phyloP scores from a whole-genome alignment of 1,284 basidiomycete genomes.

The Ganoderma lingzhi region DNA sequence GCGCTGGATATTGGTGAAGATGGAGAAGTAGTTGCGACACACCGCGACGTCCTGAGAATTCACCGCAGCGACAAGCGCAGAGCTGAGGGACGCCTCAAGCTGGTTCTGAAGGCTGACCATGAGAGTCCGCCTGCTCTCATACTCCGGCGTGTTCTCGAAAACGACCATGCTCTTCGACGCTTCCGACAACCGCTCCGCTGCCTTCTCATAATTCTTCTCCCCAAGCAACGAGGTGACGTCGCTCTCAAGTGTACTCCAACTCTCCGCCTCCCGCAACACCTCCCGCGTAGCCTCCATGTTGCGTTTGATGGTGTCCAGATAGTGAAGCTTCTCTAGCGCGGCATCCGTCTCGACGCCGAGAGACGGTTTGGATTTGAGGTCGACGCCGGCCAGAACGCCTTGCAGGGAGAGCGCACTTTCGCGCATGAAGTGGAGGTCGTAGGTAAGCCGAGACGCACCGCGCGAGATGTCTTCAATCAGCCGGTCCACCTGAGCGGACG shows the following conservation, averaged over 20 bases:
- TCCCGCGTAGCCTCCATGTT: constrained; percentile 89
- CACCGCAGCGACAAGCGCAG: constrained; percentile 86
- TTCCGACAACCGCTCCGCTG: constrained; percentile 88
- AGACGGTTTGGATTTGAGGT: constrained; percentile 56
- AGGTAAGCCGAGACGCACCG: constrained; percentile 86
- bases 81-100: constrained; percentile 88
- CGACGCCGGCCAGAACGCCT: constrained; percentile 64
- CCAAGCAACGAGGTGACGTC: constrained; percentile 86
- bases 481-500: constrained; percentile 84
- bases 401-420: constrained; percentile 86
- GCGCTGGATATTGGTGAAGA: constrained; percentile 90
- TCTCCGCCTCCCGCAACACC: constrained; percentile 90
- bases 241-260: constrained; percentile 92
- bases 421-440: constrained; percentile 95
- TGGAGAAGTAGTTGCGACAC: constrained; percentile 82
- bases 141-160: constrained; percentile 90
- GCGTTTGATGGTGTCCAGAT: constrained; percentile 83
- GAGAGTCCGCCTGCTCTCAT: constrained; percentile 82
- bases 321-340: constrained; percentile 77
- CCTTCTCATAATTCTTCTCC: constrained; percentile 84
- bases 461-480: constrained; percentile 91
- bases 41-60: constrained; percentile 74
- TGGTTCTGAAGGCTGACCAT: constrained; percentile 94
- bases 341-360: constrained; percentile 61
- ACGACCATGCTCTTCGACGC: constrained; percentile 88